Evolutionary conservation across 192 early-diverging fungal genomes (phyloP).

Genomic region (Dissophora globulifera): DNA sequence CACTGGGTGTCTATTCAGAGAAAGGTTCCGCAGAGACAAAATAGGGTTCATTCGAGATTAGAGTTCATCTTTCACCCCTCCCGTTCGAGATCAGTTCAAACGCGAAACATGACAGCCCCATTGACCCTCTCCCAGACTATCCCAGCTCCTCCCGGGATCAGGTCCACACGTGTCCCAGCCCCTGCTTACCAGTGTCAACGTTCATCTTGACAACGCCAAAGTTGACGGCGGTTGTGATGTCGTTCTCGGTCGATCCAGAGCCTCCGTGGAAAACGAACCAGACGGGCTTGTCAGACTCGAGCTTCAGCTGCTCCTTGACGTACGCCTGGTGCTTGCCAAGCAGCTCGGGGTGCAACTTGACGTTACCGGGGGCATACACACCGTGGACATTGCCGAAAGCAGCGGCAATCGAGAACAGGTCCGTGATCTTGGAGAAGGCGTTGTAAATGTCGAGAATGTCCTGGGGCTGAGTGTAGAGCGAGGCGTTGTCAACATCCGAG

Average conservation of each 20-base stretch:
- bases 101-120: not conserved
- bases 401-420: slow-evolving; percentile 95
- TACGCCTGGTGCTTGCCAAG: slow-evolving; percentile 90
- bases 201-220: slow-evolving; percentile 99
- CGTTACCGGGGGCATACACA: slow-evolving; percentile 97
- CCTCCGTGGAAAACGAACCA: slow-evolving; percentile 99
- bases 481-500: slow-evolving; percentile 87
- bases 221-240: slow-evolving; percentile 83
- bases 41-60: not conserved
- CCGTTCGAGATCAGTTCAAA: not conserved
- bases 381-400: slow-evolving; percentile 97
- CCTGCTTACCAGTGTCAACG: slow-evolving; percentile 81
- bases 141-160: no score
- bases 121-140: no score
- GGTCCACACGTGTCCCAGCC: not conserved
- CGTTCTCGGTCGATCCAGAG: slow-evolving; percentile 85
- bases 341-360: slow-evolving; percentile 92
- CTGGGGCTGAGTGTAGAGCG: slow-evolving; percentile 97
- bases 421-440: slow-evolving; percentile 85
- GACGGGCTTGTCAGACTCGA: slow-evolving; percentile 79
- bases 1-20: slow-evolving; percentile 86
- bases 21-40: slow-evolving; percentile 1
- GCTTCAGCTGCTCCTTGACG: slow-evolving; percentile 75
- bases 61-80: no score
- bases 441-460: slow-evolving; percentile 96